These are phyloP conservation scores for Aegilops umbellulata DNA, from an alignment of 176 grass and related monocot genomes.

Conservation along the genomic window DNA sequence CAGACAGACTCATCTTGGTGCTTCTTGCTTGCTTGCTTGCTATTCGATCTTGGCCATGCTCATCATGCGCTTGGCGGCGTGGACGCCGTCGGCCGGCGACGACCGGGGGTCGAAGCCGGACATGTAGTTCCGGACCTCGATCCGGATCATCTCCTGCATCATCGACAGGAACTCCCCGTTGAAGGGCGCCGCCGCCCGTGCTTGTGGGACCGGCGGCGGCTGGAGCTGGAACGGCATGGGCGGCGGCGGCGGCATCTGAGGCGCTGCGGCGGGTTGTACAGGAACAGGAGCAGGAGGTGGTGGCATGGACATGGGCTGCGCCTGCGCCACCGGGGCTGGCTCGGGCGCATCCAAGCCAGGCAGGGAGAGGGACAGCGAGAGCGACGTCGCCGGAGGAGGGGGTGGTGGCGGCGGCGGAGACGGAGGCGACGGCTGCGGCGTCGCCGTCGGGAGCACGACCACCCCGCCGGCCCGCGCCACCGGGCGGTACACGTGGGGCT, in stretches of 20 bases:
- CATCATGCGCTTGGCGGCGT: constrained; percentile 54
- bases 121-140: constrained; percentile 90
- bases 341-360: constrained; percentile 40
- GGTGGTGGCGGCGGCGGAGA: neutral
- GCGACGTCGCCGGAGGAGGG: constrained; percentile 41
- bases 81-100: constrained; percentile 26
- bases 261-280: neutral
- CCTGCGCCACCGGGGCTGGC: neutral
- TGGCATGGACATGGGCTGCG: neutral
- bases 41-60: constrained; percentile 89
- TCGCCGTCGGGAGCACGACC: constrained; percentile 36
- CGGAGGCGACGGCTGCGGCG: neutral
- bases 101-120: constrained; percentile 25
- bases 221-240: constrained; percentile 9
- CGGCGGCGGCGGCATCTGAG: constrained; percentile 28
- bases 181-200: constrained; percentile 12
- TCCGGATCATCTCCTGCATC: constrained; percentile 96
- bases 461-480: constrained; percentile 51
- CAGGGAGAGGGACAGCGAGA: constrained; percentile 77
- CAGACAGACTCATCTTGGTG: neutral
- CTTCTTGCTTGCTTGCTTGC: neutral
- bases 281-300: neutral
- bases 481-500: constrained; percentile 49
- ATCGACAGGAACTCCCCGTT: constrained; percentile 55
- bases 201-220: neutral